Conservation (phyloP, 306 rosid genomes). For the Ormosia semicastrata region DNA sequence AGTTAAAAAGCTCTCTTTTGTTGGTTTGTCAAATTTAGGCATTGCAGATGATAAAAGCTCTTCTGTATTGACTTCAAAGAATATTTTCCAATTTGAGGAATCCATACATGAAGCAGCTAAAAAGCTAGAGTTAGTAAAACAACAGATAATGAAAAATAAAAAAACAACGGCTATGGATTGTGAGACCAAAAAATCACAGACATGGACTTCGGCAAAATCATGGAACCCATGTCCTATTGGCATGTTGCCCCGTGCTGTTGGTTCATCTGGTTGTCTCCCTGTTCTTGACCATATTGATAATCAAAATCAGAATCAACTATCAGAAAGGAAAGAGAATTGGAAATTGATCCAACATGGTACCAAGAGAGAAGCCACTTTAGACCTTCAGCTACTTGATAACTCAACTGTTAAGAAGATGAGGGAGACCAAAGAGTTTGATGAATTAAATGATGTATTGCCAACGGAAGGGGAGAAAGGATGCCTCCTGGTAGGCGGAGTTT, state of each 20-base stretch:
- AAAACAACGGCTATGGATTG: conserved; percentile 18
- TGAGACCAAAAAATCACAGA: conserved; percentile 29
- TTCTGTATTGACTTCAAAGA: conserved; percentile 19
- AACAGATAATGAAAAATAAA: conserved; percentile 37
- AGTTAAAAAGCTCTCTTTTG: conserved; percentile 45
- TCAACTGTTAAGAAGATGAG: conserved; percentile 56
- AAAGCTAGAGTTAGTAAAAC: conserved; percentile 67
- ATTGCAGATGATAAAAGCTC: conserved; percentile 33
- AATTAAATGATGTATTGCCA: conserved; percentile 6
- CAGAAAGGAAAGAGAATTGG: conserved; percentile 27
- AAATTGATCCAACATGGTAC: conserved; percentile 27
- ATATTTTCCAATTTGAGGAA: conserved; percentile 46
- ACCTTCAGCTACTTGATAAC: conserved; percentile 42
- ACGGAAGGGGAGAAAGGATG: conserved; percentile 36
- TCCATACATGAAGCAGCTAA: conserved; percentile 51
- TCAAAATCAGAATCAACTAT: conserved; percentile 8
- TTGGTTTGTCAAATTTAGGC: conserved; percentile 42
- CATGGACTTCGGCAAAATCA: conserved; percentile 65
- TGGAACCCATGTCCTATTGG: conserved; percentile 96
- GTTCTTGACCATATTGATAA: conserved; percentile 41
- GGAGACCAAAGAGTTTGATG: conserved; percentile 36
- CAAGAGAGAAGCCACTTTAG: conserved; percentile 57
- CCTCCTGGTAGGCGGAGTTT: conserved; percentile 60
- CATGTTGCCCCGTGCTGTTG: conserved; percentile 68
- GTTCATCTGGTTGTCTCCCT: conserved; percentile 73